These are phyloP conservation scores for Fusarium gaditjirri DNA, from an alignment of 2,329 filamentous ascomycete species.

Conservation along the genomic window DNA sequence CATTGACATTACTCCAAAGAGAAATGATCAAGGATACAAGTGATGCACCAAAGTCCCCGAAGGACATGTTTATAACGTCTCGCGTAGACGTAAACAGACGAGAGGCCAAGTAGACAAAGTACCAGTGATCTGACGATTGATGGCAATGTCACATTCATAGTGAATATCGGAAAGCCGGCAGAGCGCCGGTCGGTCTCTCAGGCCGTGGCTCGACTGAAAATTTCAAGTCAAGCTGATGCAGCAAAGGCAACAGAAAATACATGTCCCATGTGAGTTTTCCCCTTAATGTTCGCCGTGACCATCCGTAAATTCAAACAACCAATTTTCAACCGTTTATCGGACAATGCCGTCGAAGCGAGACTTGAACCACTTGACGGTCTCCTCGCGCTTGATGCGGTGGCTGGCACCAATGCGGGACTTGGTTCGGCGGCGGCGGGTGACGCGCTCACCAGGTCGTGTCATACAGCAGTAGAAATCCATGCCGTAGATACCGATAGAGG, in stretches of 20 bases:
- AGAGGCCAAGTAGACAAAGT: slow-evolving; percentile 38
- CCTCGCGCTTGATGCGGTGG: slow-evolving; percentile 93
- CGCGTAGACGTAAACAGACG: slow-evolving; percentile 40
- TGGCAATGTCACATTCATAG: slow-evolving; percentile 53
- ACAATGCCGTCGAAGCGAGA: slow-evolving; percentile 96
- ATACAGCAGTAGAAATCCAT: slow-evolving; percentile 99
- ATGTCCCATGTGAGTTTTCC: slow-evolving; percentile 51
- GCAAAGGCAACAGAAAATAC: slow-evolving; percentile 58
- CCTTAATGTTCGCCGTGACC: slow-evolving; percentile 55
- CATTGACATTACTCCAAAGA: neutral
- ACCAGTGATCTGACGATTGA: slow-evolving; percentile 39
- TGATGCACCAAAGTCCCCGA: slow-evolving; percentile 25
- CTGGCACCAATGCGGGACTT: slow-evolving; percentile 85
- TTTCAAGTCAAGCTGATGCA: slow-evolving; percentile 63
- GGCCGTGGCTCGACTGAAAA: slow-evolving; percentile 71
- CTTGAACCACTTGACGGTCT: slow-evolving; percentile 98
- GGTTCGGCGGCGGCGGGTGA: slow-evolving; percentile 92
- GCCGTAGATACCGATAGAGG: slow-evolving; percentile 97
- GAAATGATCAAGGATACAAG: neutral
- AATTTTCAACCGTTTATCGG: slow-evolving; percentile 74
- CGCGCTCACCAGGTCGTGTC: slow-evolving; percentile 98
- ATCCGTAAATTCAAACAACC: slow-evolving; percentile 50
- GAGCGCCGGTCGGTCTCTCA: slow-evolving; percentile 77
- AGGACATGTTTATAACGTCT: slow-evolving; percentile 35
- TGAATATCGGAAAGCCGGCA: slow-evolving; percentile 68